These are phyloP conservation scores for Pezicula radicicola DNA, from an alignment of 2,329 filamentous ascomycete genomes.

Conservation along the genomic window DNA sequence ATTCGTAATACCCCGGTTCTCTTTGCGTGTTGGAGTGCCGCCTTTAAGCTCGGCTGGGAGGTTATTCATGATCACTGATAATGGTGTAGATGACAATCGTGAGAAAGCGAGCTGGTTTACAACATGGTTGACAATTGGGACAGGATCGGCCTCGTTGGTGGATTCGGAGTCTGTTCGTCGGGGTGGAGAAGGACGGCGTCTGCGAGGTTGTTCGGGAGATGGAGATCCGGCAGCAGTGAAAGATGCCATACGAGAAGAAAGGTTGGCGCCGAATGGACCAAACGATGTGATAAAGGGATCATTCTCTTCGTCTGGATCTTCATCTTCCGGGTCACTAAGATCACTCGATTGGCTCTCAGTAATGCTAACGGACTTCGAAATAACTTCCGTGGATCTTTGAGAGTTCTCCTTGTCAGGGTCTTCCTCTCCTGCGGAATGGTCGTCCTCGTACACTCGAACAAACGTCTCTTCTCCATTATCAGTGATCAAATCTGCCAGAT, in stretches of 20 bases:
- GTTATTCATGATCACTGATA: slow-evolving; percentile 85
- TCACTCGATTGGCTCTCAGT: slow-evolving; percentile 44
- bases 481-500: slow-evolving; percentile 30
- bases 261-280: slow-evolving; percentile 81
- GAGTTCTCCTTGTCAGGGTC: slow-evolving; percentile 11
- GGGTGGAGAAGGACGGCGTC: slow-evolving; percentile 18
- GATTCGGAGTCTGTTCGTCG: slow-evolving; percentile 23
- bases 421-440: slow-evolving; percentile 51
- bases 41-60: slow-evolving; percentile 66
- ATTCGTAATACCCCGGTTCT: slow-evolving; percentile 48
- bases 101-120: slow-evolving; percentile 96
- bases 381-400: slow-evolving; percentile 21
- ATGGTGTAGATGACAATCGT: slow-evolving; percentile 83
- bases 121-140: slow-evolving; percentile 72
- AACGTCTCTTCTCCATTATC: slow-evolving; percentile 40
- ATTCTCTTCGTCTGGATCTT: slow-evolving; percentile 87
- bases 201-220: slow-evolving; percentile 53
- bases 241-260: slow-evolving; percentile 77
- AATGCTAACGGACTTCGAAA: slow-evolving; percentile 17
- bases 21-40: slow-evolving; percentile 20
- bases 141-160: slow-evolving; percentile 36
- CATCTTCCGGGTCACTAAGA: slow-evolving; percentile 52
- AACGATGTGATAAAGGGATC: slow-evolving; percentile 92
- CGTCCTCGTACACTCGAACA: slow-evolving; percentile 74
- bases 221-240: slow-evolving; percentile 59